Evolutionary conservation across 1,284 basidiomycete genomes (phyloP).

Genomic region (Sphagnurus paluster): DNA sequence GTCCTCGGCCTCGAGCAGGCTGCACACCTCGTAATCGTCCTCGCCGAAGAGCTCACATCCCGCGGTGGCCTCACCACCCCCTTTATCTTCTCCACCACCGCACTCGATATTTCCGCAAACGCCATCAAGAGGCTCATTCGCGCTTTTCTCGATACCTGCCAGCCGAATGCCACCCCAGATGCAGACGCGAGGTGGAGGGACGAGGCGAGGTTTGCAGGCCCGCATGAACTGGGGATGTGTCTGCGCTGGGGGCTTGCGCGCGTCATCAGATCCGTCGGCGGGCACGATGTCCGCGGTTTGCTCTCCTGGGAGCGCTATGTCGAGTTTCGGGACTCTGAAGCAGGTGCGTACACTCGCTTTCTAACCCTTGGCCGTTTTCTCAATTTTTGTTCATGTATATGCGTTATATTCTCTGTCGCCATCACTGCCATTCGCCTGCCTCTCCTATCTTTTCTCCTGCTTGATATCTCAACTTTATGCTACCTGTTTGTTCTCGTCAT

Average conservation of each 20-base stretch:
- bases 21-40: slow-evolving; percentile 64
- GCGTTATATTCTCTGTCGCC: too few relatives aligned
- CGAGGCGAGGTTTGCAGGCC: slow-evolving; percentile 79
- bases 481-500: too few relatives aligned
- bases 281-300: slow-evolving; percentile 68
- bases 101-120: slow-evolving; percentile 76
- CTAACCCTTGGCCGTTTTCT: slow-evolving; percentile 1
- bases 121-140: slow-evolving; percentile 75
- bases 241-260: slow-evolving; percentile 83
- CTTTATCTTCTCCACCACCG: slow-evolving; percentile 84
- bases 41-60: slow-evolving; percentile 70
- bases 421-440: too few relatives aligned
- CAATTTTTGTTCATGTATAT: background rate
- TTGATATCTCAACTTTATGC: too few relatives aligned
- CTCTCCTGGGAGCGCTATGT: slow-evolving; percentile 79
- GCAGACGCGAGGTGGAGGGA: slow-evolving; percentile 67
- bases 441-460: too few relatives aligned
- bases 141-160: slow-evolving; percentile 67
- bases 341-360: slow-evolving; percentile 55
- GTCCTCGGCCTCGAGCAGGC: slow-evolving; percentile 77
- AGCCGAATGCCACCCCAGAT: slow-evolving; percentile 38
- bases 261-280: slow-evolving; percentile 64
- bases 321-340: slow-evolving; percentile 76
- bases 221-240: slow-evolving; percentile 85
- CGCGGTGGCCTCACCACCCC: slow-evolving; percentile 85